These are phyloP conservation scores for Wickerhamiella azymoides DNA, from an alignment of 805 yeast species.

Conservation along the genomic window DNA sequence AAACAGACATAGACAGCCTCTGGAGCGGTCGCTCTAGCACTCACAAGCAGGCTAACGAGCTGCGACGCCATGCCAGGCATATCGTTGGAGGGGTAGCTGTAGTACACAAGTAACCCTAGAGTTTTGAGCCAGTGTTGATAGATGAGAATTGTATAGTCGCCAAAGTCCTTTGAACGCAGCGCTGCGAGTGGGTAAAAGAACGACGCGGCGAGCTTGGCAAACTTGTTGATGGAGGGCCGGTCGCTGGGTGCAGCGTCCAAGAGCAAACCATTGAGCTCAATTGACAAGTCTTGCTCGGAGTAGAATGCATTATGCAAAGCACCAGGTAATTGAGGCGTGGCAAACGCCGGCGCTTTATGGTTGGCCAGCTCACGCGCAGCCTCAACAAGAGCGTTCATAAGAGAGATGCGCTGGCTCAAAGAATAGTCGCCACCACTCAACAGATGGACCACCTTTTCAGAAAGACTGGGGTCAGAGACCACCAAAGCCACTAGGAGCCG, in stretches of 20 bases:
- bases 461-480: constrained; percentile 36
- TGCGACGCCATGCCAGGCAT: constrained; percentile 47
- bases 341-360: constrained; percentile 24
- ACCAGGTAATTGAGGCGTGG: constrained; percentile 32
- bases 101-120: constrained; percentile 39
- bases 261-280: background rate
- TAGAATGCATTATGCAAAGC: constrained; percentile 33
- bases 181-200: constrained; percentile 44
- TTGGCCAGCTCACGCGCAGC: constrained; percentile 65
- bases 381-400: constrained; percentile 54
- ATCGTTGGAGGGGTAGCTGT: constrained; percentile 42
- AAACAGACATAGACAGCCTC: constrained; percentile 25
- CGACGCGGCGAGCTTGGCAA: constrained; percentile 32
- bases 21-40: constrained; percentile 13
- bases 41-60: constrained; percentile 25
- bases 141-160: constrained; percentile 26
- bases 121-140: constrained; percentile 48
- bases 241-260: background rate
- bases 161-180: constrained; percentile 11
- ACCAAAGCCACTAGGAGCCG: constrained; percentile 51
- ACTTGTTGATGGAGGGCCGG: constrained; percentile 13
- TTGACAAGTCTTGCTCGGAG: constrained; percentile 14
- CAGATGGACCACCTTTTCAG: constrained; percentile 30
- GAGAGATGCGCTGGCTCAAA: constrained; percentile 56
- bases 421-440: constrained; percentile 66